Evolutionary conservation across 768 basidiomycete species (phyloP), one percentile per base, ranked within the genome.

Genomic region (Sarcodon sp.): DNA sequence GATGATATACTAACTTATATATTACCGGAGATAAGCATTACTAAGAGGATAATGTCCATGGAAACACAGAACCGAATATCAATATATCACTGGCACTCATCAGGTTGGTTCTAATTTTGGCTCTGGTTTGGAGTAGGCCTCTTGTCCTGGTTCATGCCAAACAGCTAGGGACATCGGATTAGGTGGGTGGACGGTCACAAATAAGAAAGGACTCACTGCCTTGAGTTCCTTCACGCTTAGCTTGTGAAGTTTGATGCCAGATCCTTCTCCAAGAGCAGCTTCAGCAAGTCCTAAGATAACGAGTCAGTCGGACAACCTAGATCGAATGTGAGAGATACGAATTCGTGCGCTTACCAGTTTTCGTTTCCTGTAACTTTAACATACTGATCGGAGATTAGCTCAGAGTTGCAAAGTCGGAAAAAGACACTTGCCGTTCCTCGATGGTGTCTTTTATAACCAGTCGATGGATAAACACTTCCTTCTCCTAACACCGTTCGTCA

Each of bases 221-320:
- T 75, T 77, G 50, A 84, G 75, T 59, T 84, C 79, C 55, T 71
- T 76, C n/a, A 83, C 77, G 51, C 79, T 80, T 46, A 84, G 63
- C 55, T 77, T 80, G 50, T 79, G 72, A 10, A 82, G 64, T 55
- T 77, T 80, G 5, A 64, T 66, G 8, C 77, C 80, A 1, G 65
- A 64, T 0, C 83, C 82, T 64, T 86, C 83, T 10, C 83, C 83
- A 5, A 86, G 69, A 1, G 80, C 80, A 3, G 80, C 80, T 47
- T 82, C 79, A 1, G 82, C 73, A 27, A 83, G 70, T 47, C 75
- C 76, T 56, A n/a, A 13, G 7, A 32, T 11, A 21, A 15, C 9
- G 6, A 5, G n/a, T 35, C 13, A 43, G n/a, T 35, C 13, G 39
- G 4, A 47, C 35, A 6, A 44, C 15, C 10, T 15, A 9, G 33